A percentile compares a stretch with the other conserved stretches of the same genome.
Evolutionary conservation across 305 asterid species (phyloP).

Genomic region (Fraxinus angustifolia): DNA sequence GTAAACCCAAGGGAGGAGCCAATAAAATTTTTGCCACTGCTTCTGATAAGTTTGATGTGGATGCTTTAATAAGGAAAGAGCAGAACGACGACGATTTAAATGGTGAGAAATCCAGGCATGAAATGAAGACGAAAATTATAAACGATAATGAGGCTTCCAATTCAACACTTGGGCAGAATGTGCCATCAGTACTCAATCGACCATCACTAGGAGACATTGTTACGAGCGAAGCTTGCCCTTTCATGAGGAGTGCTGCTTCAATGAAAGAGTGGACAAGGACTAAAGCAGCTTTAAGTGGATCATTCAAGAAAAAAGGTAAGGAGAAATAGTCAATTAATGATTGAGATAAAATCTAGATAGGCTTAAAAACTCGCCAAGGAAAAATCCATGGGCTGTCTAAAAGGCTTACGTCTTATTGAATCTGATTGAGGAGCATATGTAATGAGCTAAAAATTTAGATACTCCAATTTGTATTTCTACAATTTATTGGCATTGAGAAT

Average conservation of each 20-base stretch:
- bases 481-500: neutral
- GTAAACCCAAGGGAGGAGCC: slow-evolving; percentile 22
- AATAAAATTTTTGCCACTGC: neutral
- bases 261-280: slow-evolving; percentile 66
- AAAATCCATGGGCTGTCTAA: neutral
- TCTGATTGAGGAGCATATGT: neutral
- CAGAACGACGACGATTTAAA: slow-evolving; percentile 16
- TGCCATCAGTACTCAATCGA: slow-evolving; percentile 8
- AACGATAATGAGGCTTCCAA: slow-evolving; percentile 20
- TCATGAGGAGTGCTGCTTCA: slow-evolving; percentile 70
- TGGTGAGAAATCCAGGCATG: slow-evolving; percentile 21
- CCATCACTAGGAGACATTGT: slow-evolving; percentile 29
- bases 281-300: slow-evolving; percentile 58
- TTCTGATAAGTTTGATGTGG: slow-evolving; percentile 12
- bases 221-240: slow-evolving; percentile 51
- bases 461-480: neutral
- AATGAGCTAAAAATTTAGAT: neutral
- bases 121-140: slow-evolving; percentile 7
- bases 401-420: neutral
- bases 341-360: neutral
- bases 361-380: neutral
- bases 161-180: slow-evolving; percentile 20
- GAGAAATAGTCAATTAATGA: slow-evolving; percentile 20
- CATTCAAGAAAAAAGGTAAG: slow-evolving; percentile 47
- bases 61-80: slow-evolving; percentile 22